Conservation (phyloP, 2,329 filamentous ascomycete species). For the Esteya vermicola region DNA sequence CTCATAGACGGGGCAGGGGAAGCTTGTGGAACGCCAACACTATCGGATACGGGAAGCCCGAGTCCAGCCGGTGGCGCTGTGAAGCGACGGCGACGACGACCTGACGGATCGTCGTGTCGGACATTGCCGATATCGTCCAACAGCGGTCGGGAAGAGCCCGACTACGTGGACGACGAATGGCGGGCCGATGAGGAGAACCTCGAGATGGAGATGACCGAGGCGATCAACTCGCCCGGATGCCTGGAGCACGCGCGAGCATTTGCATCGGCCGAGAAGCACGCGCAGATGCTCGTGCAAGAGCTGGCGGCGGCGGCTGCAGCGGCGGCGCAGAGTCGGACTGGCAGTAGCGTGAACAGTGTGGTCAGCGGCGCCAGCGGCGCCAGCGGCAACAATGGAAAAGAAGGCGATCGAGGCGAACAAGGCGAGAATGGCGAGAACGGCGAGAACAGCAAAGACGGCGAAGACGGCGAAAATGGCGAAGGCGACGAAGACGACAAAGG, state of each 20-base stretch:
- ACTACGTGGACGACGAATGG: conserved; percentile 50
- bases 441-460: conserved; percentile 4
- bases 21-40: neutral
- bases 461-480: neutral
- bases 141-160: conserved; percentile 18
- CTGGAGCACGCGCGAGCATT: conserved; percentile 42
- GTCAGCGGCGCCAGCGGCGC: neutral
- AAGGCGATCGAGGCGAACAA: neutral
- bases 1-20: neutral
- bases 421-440: neutral
- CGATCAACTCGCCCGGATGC: conserved; percentile 47
- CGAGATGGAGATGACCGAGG: conserved; percentile 55
- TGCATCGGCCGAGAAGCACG: conserved; percentile 41
- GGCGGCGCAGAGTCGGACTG: too few species aligned
- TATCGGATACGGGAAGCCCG: neutral
- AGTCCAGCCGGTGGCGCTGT: too few species aligned
- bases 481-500: neutral
- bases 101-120: conserved; percentile 11
- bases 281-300: conserved; percentile 14
- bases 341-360: neutral
- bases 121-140: conserved; percentile 8
- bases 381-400: neutral
- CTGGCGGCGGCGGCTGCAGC: neutral
- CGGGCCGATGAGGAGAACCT: conserved; percentile 48
- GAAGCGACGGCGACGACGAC: neutral